Evolutionary conservation across 192 early-diverging fungal species (phyloP).

Genomic region (Linderina pennispora): DNA sequence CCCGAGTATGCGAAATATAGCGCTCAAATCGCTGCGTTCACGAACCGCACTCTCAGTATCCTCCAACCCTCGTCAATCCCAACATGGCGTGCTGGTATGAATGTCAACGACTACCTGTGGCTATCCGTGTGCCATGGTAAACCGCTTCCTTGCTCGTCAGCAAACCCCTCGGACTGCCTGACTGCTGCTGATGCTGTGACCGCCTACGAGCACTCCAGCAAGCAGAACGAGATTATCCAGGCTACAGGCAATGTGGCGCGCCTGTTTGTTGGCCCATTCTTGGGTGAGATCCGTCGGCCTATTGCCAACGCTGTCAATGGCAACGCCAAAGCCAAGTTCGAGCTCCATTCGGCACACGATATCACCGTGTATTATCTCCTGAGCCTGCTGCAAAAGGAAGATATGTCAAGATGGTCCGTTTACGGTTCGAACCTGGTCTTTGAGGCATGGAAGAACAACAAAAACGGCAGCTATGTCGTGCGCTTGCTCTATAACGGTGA

Average conservation of each 20-base stretch:
- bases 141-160: not conserved
- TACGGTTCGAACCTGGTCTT: not conserved
- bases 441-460: not conserved
- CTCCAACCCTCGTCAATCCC: not conserved
- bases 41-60: not conserved
- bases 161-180: not conserved
- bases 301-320: not conserved
- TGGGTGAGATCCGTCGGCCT: not conserved
- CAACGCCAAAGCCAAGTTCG: not conserved
- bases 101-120: not conserved
- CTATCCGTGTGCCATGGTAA: not conserved
- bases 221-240: not conserved
- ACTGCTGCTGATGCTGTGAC: not conserved
- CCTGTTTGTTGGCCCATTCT: not conserved
- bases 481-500: not conserved
- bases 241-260: not conserved
- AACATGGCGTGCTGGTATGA: not conserved
- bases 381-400: not conserved
- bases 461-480: not conserved
- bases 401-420: not conserved
- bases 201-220: not conserved
- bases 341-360: not conserved
- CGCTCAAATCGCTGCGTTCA: not conserved
- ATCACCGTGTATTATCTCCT: not conserved
- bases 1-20: not conserved